Conservation (phyloP, 2,329 filamentous ascomycete species). For the Penicillium sp. region DNA sequence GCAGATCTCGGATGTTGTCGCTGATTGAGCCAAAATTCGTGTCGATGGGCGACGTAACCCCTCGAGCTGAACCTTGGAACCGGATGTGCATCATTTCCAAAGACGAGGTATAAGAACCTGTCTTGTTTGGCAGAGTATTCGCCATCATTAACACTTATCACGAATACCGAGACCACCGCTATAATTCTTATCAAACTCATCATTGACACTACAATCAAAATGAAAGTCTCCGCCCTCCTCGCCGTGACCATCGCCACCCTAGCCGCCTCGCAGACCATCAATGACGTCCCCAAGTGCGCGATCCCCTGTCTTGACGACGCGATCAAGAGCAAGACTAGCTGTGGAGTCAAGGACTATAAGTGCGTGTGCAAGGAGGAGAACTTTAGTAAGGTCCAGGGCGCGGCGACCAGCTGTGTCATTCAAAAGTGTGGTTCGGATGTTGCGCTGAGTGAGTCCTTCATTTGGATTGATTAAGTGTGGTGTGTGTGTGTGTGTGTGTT, state of each 20-base stretch:
- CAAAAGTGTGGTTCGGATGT: background rate
- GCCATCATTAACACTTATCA: background rate
- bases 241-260: background rate
- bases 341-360: background rate
- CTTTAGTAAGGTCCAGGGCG: background rate
- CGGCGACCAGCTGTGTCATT: background rate
- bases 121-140: background rate
- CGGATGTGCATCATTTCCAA: background rate
- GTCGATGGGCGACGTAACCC: background rate
- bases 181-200: background rate
- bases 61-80: background rate
- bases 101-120: background rate
- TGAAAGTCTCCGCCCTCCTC: background rate
- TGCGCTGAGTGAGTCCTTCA: background rate
- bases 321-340: background rate
- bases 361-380: background rate
- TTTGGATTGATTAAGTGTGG: background rate
- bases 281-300: background rate
- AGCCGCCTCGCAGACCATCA: background rate
- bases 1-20: background rate
- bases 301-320: conserved; percentile 1
- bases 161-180: background rate
- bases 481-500: background rate
- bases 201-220: background rate
- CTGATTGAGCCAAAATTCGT: background rate